phyloP scores from a whole-genome alignment of 2,329 filamentous ascomycete species.

The Colletotrichum tofieldiae region DNA sequence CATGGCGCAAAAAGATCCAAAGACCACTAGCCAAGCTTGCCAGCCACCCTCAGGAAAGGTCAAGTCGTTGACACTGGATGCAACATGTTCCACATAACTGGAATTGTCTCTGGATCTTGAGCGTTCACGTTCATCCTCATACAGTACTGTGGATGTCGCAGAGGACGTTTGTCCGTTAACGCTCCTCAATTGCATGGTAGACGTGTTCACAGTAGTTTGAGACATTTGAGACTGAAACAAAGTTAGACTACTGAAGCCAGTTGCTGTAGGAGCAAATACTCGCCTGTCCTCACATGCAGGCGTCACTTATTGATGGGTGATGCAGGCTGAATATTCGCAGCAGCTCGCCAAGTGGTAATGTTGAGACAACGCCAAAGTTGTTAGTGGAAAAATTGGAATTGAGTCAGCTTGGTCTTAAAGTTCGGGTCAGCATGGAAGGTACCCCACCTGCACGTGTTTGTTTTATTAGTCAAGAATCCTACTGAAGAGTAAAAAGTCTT shows the following conservation, averaged over 20 bases:
- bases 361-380: too few species aligned
- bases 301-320: background rate
- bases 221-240: slow-evolving; percentile 5
- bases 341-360: too few species aligned
- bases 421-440: too few species aligned
- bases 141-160: background rate
- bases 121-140: slow-evolving; percentile 9
- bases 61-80: slow-evolving; percentile 16
- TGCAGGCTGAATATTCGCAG: background rate
- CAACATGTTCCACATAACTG: background rate
- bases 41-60: slow-evolving; percentile 78
- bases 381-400: too few species aligned
- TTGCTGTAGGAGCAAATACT: background rate
- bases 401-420: too few species aligned
- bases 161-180: background rate
- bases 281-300: background rate
- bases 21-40: slow-evolving; percentile 81
- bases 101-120: slow-evolving; percentile 4
- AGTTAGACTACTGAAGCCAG: background rate
- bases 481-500: too few species aligned
- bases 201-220: slow-evolving; percentile 18
- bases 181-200: slow-evolving; percentile 19
- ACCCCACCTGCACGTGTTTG: too few species aligned
- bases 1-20: slow-evolving; percentile 83
- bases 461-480: too few species aligned